Base-by-base conservation (phyloP, 768 basidiomycete species). In the Xerocomus spinulosus region DNA sequence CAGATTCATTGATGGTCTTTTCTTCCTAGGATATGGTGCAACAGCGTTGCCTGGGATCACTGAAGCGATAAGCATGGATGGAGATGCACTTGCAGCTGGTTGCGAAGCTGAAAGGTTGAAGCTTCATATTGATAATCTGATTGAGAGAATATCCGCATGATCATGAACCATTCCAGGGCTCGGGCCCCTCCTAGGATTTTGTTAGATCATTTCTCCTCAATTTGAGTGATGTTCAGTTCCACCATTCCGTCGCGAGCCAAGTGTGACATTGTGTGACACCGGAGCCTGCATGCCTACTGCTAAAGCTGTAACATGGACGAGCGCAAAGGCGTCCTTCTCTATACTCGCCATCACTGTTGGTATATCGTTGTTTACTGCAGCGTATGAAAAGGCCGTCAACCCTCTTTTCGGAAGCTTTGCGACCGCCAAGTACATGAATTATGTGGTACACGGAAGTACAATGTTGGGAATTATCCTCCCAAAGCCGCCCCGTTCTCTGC, bases 1-100 rank as follows among this genome's bases (percentile, higher is more conserved):
- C 43, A 21, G 25, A 33, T 23, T 45, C 34, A 15, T n/a, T 49
- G 25, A 62, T 44, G 23, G 37, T 4, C 4, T 21, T 39, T 10
- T 45, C 33, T 36, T 45, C 40, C 20, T 12, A 88, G 87, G 88
- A 8, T 90, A 91, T 57, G 91, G 90, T 9, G 87, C 91, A 3
- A 93, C 92, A 3, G 89, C 89, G 0, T 73, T 93, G 42, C 92
- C 92, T 3, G 89, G 76, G 13, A 67, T 94, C 26, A 85, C 85
- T 0, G 92, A 94, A 63, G 79, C 91, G 0, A 77, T 94, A 36
- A 78, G 77, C 15, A 72, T 84, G 36, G 87, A 92, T 45, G 71
- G 76, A 55, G 83, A 90, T 57, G 67, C 70, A 5, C 78, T 76
- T 2, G 65, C 81, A 45, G 85, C 84, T n/a, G 52, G 74, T 48